A percentile compares a stretch with the other conserved stretches of the same genome.
phyloP scores from a whole-genome alignment of 345 rosid species.

The Isatis tinctoria region DNA sequence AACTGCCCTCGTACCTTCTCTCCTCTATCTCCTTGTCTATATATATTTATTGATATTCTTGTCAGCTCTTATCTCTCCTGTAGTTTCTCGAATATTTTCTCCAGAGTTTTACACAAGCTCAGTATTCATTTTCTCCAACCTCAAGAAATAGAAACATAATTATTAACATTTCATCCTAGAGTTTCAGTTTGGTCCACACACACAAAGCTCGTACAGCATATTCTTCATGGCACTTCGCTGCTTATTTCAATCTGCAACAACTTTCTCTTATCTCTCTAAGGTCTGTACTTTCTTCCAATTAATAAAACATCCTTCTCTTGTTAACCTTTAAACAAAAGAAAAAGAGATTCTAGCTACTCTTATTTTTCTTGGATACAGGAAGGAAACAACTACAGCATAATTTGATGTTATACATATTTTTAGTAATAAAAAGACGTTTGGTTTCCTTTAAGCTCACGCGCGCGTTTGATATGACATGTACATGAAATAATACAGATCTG shows the following conservation, averaged over 20 bases:
- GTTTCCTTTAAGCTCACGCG: neutral
- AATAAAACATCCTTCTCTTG: neutral
- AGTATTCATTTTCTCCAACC: neutral
- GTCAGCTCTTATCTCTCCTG: neutral
- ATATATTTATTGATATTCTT: neutral
- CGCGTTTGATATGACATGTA: neutral
- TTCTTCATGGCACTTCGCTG: slow-evolving; percentile 23
- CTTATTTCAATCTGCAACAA: slow-evolving; percentile 12
- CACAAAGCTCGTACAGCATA: slow-evolving; percentile 3
- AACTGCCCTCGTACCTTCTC: too few relatives aligned
- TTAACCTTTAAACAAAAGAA: too few relatives aligned
- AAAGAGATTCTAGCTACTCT: too few relatives aligned
- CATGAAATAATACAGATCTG: slow-evolving; percentile 16
- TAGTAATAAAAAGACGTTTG: neutral
- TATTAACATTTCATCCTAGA: neutral
- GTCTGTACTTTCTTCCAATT: slow-evolving; percentile 7
- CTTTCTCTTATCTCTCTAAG: slow-evolving; percentile 14
- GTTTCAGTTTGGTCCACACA: neutral
- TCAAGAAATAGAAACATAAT: neutral
- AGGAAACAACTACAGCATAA: neutral
- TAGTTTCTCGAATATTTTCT: neutral
- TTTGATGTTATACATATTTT: too few relatives aligned
- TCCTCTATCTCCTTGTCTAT: neutral
- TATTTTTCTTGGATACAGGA: neutral
- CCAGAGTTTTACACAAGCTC: neutral